Evolutionary conservation across 1,284 basidiomycete species (phyloP), one percentile per base, ranked within the genome.

Genomic region (Sporisorium reilianum): DNA sequence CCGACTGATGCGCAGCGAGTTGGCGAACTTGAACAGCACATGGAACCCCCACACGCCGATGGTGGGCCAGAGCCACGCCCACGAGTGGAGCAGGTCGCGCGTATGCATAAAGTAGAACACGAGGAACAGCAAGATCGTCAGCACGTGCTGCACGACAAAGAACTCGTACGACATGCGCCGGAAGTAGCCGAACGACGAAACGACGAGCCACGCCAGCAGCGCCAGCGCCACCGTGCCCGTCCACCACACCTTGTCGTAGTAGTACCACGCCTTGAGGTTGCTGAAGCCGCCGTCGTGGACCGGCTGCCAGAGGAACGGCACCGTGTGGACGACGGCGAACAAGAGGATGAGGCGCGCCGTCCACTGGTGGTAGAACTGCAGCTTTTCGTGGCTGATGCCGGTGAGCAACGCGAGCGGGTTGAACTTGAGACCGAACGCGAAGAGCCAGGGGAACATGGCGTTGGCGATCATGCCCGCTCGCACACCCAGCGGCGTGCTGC

Each of bases 311-410:
- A 84, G 58, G 55, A 84, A 84, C 12, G 82, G 75, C 8, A 81
- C 55, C 5, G 77, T 68, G 60, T 84, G 83, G 0, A 84, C 69
- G 32, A 79, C 23, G 58, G 67, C 49, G 41, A 84, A 71, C 63
- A 81, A 77, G 16, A 84, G 62, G 20, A 80, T 66, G 23, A 84
- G n/a, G 2, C 80, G 65, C 4, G 75, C 79, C 11, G 64, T 55
- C 66, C 75, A 81, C 52, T 82, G 81, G 46, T 84, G 83, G 54
- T 75, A 84, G 30, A 84, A 67, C 51, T 82, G 78, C 5, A 84
- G 64, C n/a, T 72, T 67, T 53, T 83, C 80, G 52, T 83, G 78
- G 32, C 68, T 75, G 40, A 79, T 57, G 14, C 75, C 77, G 0
- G 82, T 82, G 11, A 84, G 53, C 8, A 76, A 53, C 12, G 79